phyloP scores from a whole-genome alignment of 345 rosid species.

The Euphorbia lathyris region DNA sequence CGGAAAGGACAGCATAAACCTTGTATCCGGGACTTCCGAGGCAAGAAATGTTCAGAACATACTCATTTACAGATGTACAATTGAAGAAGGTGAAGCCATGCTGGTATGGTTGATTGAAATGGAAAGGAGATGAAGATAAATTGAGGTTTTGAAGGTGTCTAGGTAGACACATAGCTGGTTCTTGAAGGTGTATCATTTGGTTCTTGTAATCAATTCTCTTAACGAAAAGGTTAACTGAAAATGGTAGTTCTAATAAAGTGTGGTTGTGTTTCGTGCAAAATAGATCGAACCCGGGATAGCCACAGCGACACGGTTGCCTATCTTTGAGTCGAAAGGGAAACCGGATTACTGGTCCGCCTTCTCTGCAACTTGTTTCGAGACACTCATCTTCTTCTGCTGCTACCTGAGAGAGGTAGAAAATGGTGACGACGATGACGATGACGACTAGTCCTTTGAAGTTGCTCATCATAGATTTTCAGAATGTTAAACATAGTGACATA shows the following conservation, averaged over 20 bases:
- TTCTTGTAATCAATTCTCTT: slow-evolving; percentile 11
- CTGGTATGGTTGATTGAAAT: not conserved
- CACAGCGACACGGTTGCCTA: not conserved
- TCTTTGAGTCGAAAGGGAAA: slow-evolving; percentile 15
- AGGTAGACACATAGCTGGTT: slow-evolving; percentile 1
- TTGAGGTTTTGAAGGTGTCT: slow-evolving; percentile 6
- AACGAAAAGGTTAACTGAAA: slow-evolving; percentile 11
- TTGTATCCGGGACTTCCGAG: not conserved
- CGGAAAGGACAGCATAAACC: not conserved
- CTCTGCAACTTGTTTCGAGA: not conserved
- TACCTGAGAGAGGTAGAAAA: not conserved
- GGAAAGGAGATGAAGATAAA: slow-evolving; percentile 13
- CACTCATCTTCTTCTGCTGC: not conserved
- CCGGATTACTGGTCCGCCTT: slow-evolving; percentile 6
- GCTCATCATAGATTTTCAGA: not conserved
- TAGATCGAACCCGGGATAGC: slow-evolving; percentile 14
- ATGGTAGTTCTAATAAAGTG: slow-evolving; percentile 16
- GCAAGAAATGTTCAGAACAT: not conserved
- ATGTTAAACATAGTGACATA: not conserved
- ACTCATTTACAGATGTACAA: not conserved
- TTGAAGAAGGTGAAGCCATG: not conserved
- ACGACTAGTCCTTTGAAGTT: not conserved
- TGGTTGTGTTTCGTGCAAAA: slow-evolving; percentile 7
- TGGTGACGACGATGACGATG: not conserved
- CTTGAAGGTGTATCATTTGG: not conserved